Conservation (phyloP, 257 asterid genomes). For the Eustoma russellianum region DNA sequence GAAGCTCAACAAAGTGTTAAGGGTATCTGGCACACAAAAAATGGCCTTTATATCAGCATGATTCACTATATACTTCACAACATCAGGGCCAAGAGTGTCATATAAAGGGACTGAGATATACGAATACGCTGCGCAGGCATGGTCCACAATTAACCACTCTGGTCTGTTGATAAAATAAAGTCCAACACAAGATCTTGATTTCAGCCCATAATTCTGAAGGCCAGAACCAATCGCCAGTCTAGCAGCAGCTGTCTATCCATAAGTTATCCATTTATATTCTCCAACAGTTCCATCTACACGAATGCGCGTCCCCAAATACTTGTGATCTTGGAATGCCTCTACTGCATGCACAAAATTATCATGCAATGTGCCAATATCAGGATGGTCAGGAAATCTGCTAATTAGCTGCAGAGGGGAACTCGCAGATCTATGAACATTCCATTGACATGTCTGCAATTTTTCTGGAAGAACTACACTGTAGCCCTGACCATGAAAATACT, state of each 20-base stretch:
- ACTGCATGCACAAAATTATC: constrained; percentile 85
- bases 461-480: constrained; percentile 91
- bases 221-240: constrained; percentile 91
- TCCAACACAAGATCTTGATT: constrained; percentile 71
- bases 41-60: constrained; percentile 83
- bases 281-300: constrained; percentile 90
- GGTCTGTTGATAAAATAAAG: constrained; percentile 86
- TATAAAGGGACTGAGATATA: constrained; percentile 87
- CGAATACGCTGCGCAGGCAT: constrained; percentile 91
- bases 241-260: constrained; percentile 85
- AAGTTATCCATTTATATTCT: constrained; percentile 98
- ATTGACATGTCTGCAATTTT: constrained; percentile 81
- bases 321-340: constrained; percentile 66
- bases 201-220: constrained; percentile 55
- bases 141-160: constrained; percentile 89
- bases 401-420: constrained; percentile 77
- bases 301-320: constrained; percentile 87
- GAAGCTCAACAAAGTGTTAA: constrained; percentile 69
- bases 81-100: constrained; percentile 98
- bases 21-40: constrained; percentile 71
- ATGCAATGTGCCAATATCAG: constrained; percentile 80
- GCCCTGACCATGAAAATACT: constrained; percentile 42
- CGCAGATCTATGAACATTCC: constrained; percentile 91
- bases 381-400: constrained; percentile 59
- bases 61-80: constrained; percentile 74